Conservation (phyloP, 805 yeast species). For the Metschnikowia shivogae region DNA sequence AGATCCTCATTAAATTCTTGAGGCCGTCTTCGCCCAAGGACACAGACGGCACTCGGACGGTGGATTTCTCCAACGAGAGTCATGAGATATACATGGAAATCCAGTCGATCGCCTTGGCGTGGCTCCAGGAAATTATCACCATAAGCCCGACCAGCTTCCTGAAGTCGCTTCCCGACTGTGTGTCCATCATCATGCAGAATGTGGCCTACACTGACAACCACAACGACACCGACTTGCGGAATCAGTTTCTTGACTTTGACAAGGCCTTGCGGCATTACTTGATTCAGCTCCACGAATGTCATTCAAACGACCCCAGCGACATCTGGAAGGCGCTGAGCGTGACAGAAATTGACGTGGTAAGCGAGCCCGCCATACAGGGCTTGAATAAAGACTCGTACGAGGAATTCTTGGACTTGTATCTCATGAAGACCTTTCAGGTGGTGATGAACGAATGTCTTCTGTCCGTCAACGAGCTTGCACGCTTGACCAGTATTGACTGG, state of each 20-base stretch:
- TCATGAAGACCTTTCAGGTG: slow-evolving; percentile 57
- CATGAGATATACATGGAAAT: slow-evolving; percentile 51
- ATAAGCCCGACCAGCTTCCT: slow-evolving; percentile 74
- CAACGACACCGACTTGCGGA: slow-evolving; percentile 35
- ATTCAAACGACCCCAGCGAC: slow-evolving; percentile 10
- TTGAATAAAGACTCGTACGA: slow-evolving; percentile 37
- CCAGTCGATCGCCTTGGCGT: slow-evolving; percentile 71
- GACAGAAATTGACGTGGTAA: slow-evolving; percentile 32
- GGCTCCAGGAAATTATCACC: slow-evolving; percentile 73
- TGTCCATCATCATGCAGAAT: slow-evolving; percentile 57
- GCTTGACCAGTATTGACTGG: slow-evolving; percentile 89
- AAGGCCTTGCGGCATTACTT: slow-evolving; percentile 31
- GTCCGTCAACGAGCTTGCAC: slow-evolving; percentile 62
- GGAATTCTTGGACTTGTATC: slow-evolving; percentile 38
- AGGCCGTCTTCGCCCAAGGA: slow-evolving; percentile 28
- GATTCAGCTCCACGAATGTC: slow-evolving; percentile 25
- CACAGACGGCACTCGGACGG: slow-evolving; percentile 5
- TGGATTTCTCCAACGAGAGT: slow-evolving; percentile 30
- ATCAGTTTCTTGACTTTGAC: slow-evolving; percentile 34
- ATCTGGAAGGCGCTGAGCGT: slow-evolving; percentile 6
- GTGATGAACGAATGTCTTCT: slow-evolving; percentile 57
- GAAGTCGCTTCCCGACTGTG: slow-evolving; percentile 67
- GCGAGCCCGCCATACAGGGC: slow-evolving; percentile 51
- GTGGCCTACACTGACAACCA: slow-evolving; percentile 34
- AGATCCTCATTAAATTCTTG: slow-evolving; percentile 74